Percentiles rank a stretch among this genome's conserved stretches.
Conservation (phyloP, 2,329 filamentous ascomycete species). For the Juglanconis sp. region DNA sequence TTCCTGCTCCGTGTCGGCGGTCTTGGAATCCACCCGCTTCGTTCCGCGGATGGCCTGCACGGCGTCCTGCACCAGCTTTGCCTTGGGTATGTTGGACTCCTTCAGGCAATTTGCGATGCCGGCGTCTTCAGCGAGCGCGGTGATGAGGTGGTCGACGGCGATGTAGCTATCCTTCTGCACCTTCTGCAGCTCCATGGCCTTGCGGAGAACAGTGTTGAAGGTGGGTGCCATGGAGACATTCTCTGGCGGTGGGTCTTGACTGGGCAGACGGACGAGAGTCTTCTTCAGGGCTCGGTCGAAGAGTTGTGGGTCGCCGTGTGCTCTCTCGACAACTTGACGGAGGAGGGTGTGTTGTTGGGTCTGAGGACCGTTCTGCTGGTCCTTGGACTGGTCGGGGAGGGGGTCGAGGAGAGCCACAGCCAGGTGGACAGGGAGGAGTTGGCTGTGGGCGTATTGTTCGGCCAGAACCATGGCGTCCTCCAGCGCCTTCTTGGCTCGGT, state of each 20-base stretch:
- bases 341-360: constrained; percentile 71
- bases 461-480: constrained; percentile 84
- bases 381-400: constrained; percentile 71
- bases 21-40: constrained; percentile 91
- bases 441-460: constrained; percentile 85
- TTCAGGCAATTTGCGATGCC: constrained; percentile 70
- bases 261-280: constrained; percentile 81
- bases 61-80: constrained; percentile 87
- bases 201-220: constrained; percentile 77
- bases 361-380: constrained; percentile 74
- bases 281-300: constrained; percentile 92
- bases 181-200: constrained; percentile 86
- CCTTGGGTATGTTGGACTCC: constrained; percentile 87
- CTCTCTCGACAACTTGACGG: constrained; percentile 89
- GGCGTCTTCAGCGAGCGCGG: constrained; percentile 75
- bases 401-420: constrained; percentile 79
- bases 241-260: constrained; percentile 92
- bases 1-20: constrained; percentile 86
- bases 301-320: constrained; percentile 85
- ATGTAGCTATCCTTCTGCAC: constrained; percentile 97
- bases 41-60: constrained; percentile 89
- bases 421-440: constrained; percentile 86
- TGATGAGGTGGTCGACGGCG: constrained; percentile 91
- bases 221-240: constrained; percentile 77
- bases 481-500: constrained; percentile 85